Evolutionary conservation across 2,329 filamentous ascomycete genomes (phyloP), one percentile per base, ranked within the genome.

Genomic region (Fusarium abutilonis): DNA sequence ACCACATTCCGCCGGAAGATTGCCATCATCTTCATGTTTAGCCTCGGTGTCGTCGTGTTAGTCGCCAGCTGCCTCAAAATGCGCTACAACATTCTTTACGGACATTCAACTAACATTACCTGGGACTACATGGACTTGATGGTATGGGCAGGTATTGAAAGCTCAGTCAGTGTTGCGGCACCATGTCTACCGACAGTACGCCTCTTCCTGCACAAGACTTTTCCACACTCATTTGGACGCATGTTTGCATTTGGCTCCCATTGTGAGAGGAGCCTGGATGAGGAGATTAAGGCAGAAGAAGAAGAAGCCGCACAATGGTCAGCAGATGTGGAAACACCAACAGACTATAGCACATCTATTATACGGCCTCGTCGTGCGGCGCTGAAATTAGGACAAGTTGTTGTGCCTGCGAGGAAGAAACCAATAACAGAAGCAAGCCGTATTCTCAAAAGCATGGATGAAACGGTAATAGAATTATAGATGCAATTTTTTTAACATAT

Each of bases 121-220:
- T 58, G 53, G 55, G 55, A 58, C 7, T 58, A 58, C 3, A 58
- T 58, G 55, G 55, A 58, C 2, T 10, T 58, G 0, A 58, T 58
- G 53, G 53, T 58, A 0, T 58, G 55, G 55, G 53, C 55, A 0
- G 55, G 55, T 7, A 58, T 58, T 10, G 53, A 58, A 41, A 58
- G 39, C 5, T 58, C 55, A 0, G 55, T 58, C 3, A 58, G 55
- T 3, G 51, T 58, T 4, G 55, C 55, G 4, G 55, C 55, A 0
- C 55, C 53, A 0, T 58, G 53, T 11, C 10, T 58, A 0, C 56
- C 53, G 0, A 58, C 56, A 1, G 53, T 58, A 9, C 40, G 56
- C 10, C 6, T 58, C 1, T 58, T 58, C 2, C 1, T 58, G 0
- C 56, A 58, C n/a, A 58, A 45, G 14, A 34, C 58, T 0, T 58